Conservation (phyloP, 2,329 filamentous ascomycete species). For the Dactylellina drechsleri region DNA sequence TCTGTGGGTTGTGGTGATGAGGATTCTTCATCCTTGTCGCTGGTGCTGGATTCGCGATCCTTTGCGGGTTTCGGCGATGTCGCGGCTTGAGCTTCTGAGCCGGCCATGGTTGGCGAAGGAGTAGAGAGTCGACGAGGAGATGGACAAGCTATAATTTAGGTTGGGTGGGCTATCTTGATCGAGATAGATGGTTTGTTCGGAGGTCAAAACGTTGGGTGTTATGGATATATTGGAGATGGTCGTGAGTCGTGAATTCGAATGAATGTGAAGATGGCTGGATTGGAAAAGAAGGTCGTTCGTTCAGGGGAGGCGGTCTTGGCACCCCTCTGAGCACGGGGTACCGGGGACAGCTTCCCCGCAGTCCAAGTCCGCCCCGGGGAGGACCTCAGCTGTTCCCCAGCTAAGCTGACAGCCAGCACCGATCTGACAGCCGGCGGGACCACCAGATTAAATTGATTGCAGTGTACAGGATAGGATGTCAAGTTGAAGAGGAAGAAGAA, state of each 20-base stretch:
- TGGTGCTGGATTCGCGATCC: slow-evolving; percentile 41
- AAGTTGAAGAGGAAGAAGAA: no score
- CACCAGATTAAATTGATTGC: no score
- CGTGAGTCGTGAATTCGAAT: no score
- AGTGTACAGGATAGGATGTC: no score
- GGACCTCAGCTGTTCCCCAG: neutral
- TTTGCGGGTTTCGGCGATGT: slow-evolving; percentile 48
- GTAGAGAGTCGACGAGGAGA: neutral
- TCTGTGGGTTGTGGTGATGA: slow-evolving; percentile 43
- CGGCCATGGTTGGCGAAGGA: slow-evolving; percentile 42
- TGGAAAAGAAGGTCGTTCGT: neutral
- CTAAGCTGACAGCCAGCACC: slow-evolving; percentile 21
- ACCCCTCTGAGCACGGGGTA: slow-evolving; percentile 17
- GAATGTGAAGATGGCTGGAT: no score
- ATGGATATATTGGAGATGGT: slow-evolving; percentile 7
- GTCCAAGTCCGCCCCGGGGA: slow-evolving; percentile 7
- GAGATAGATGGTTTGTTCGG: slow-evolving; percentile 2
- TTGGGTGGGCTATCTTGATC: neutral
- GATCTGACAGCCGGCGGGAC: neutral
- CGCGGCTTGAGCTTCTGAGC: slow-evolving; percentile 33
- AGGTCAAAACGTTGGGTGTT: slow-evolving; percentile 20
- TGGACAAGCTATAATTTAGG: neutral
- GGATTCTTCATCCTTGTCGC: slow-evolving; percentile 26
- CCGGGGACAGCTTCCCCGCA: slow-evolving; percentile 14
- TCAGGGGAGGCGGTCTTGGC: slow-evolving; percentile 2